Evolutionary conservation across 108 stramenopile genomes (phyloP).

Genomic region (Seminavis robusta): DNA sequence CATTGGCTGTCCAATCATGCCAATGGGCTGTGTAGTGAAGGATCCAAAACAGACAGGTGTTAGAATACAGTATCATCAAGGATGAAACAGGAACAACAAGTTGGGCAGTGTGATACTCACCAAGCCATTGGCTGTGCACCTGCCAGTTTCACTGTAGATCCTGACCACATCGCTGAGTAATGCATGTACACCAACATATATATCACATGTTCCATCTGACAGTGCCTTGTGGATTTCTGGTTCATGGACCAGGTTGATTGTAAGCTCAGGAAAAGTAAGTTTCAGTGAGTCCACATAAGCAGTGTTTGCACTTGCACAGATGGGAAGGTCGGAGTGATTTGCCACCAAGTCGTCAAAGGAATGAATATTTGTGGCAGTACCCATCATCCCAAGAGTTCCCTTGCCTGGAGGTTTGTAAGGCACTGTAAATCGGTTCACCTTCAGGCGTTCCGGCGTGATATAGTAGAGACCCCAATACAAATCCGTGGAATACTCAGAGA

Average conservation of each 20-base stretch:
- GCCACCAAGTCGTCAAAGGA: conserved; percentile 13
- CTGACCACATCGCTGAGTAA: conserved; percentile 13
- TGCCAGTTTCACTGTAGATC: background rate
- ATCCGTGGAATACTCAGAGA: conserved; percentile 12
- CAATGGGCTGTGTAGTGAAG: conserved; percentile 19
- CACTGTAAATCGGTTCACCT: conserved; percentile 19
- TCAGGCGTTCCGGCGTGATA: conserved; percentile 20
- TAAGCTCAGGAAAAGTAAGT: conserved; percentile 18
- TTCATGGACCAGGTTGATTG: background rate
- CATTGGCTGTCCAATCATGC: conserved; percentile 21
- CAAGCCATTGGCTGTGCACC: conserved; percentile 8
- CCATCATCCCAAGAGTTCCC: conserved; percentile 22
- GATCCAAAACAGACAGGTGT: too few species aligned
- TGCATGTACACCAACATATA: conserved; percentile 17
- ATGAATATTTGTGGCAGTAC: conserved; percentile 14
- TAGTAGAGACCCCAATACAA: conserved; percentile 30
- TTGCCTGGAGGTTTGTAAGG: conserved; percentile 17
- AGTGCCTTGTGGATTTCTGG: conserved; percentile 10
- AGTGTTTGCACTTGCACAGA: too few species aligned
- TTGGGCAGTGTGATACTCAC: too few species aligned
- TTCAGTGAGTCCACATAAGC: conserved; percentile 7
- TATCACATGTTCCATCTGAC: conserved; percentile 9
- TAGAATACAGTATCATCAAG: too few species aligned
- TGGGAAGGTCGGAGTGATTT: too few species aligned
- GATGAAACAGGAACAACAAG: too few species aligned